phyloP scores from a whole-genome alignment of 352 stramenopile species.

The Phytopythium chamaehyphon region DNA sequence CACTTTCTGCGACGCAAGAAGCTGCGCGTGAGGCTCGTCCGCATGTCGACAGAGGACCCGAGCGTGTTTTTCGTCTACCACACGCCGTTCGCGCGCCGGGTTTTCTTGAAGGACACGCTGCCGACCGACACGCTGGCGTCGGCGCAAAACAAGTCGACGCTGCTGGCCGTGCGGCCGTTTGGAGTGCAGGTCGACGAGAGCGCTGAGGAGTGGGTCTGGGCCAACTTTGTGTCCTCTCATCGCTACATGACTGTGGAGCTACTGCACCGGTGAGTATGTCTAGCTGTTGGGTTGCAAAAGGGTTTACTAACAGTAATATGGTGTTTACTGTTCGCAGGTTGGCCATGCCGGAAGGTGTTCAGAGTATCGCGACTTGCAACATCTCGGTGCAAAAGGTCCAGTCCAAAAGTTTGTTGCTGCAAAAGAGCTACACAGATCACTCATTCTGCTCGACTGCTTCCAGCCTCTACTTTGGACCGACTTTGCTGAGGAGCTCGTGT shows the following conservation, averaged over 20 bases:
- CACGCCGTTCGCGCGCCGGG: slow-evolving; percentile 59
- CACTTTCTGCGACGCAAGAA: slow-evolving; percentile 67
- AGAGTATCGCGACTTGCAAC: slow-evolving; percentile 50
- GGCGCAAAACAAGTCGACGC: neutral
- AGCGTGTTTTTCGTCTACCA: slow-evolving; percentile 84
- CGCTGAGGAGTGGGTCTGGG: slow-evolving; percentile 60
- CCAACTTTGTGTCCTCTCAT: slow-evolving; percentile 63
- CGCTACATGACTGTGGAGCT: slow-evolving; percentile 57
- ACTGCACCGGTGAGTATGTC: slow-evolving; percentile 39
- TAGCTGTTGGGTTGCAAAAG: neutral
- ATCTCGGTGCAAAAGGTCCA: slow-evolving; percentile 45
- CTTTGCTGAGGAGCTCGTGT: slow-evolving; percentile 58
- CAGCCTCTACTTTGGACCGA: slow-evolving; percentile 50
- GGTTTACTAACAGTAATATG: slow-evolving; percentile 2
- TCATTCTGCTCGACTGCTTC: too few species aligned
- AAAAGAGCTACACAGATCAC: too few species aligned
- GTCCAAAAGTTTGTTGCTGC: too few species aligned
- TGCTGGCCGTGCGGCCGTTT: slow-evolving; percentile 66
- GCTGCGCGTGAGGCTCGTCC: slow-evolving; percentile 65
- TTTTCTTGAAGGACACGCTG: slow-evolving; percentile 53
- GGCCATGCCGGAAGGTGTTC: slow-evolving; percentile 12
- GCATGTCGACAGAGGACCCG: slow-evolving; percentile 56
- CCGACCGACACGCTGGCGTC: slow-evolving; percentile 13
- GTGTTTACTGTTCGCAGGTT: slow-evolving; percentile 12
- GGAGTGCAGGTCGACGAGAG: slow-evolving; percentile 71